Evolutionary conservation across 176 grass and related monocot genomes (phyloP), one percentile per base, ranked within the genome.

Genomic region (Lolium multiflorum): DNA sequence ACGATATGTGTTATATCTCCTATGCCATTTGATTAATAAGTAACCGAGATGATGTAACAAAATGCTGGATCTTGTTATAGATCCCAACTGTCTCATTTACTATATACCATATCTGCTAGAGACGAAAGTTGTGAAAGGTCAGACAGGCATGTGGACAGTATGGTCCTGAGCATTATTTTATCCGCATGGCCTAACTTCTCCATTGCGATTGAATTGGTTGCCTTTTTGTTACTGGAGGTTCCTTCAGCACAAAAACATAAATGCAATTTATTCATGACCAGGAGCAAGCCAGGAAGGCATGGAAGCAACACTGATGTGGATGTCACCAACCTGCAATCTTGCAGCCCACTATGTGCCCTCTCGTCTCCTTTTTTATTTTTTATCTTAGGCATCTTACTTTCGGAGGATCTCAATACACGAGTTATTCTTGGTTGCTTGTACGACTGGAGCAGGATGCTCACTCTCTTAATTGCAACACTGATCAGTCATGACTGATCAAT

Each of bases 131-230:
- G 4, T 67, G 66, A 80, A 79, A 64, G 57, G 20, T 50, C 76
- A 28, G 38, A 49, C 59, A 21, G 25, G 55, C 76, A 71, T 75
- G 37, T 87, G 47, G 59, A 76, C 15, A 80, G 59, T 87, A 83
- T 68, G 85, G 66, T 61, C 75, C 75, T 43, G 3, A 76, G 12
- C 11, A 58, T 14, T 80, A 39, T 84, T 91, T 69, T 74, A 87
- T 87, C 59, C 48, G 59, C 49, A 8, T 18, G 81, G 80, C 89
- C 89, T 87, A 91, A 91, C 85, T 91, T 91, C 76, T 84, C 89
- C 89, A 87, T 91, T 81, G 58, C 15, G 57, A 38, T 67, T 46
- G 57, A 79, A 83, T 87, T 87, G 75, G 57, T 56, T 83, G 49
- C 47, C 48, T 50, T 80, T 58, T 66, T 41, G 38, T 80, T 47